A percentile compares a stretch with the other conserved stretches of the same genome.
These are phyloP conservation scores for Saitozyma sp. DNA, from an alignment of 768 basidiomycete genomes.

Conservation along the genomic window DNA sequence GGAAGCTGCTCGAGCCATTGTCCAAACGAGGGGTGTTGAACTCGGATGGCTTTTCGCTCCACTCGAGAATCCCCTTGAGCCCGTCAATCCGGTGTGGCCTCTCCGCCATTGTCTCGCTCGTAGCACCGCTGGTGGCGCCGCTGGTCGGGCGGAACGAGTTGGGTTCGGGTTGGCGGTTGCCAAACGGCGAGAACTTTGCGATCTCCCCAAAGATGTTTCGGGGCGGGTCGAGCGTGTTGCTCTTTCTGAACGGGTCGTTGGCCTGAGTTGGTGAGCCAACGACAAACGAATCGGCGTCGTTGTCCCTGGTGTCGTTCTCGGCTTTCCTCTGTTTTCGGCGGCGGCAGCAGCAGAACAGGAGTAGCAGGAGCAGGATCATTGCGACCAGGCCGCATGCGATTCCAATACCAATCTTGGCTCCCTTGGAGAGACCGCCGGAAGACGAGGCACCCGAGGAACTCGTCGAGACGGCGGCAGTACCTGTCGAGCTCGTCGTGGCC, in stretches of 20 bases:
- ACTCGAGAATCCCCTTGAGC: slow-evolving; percentile 47
- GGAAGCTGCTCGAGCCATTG: slow-evolving; percentile 24
- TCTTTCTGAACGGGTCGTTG: slow-evolving; percentile 36
- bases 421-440: slow-evolving; percentile 40
- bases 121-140: slow-evolving; percentile 25
- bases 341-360: slow-evolving; percentile 47
- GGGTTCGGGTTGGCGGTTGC: slow-evolving; percentile 5
- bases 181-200: slow-evolving; percentile 32
- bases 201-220: slow-evolving; percentile 42
- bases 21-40: slow-evolving; percentile 19
- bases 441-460: slow-evolving; percentile 8
- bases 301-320: slow-evolving; percentile 21
- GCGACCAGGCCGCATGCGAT: slow-evolving; percentile 45
- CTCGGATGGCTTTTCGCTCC: slow-evolving; percentile 22
- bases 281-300: slow-evolving; percentile 46
- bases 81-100: slow-evolving; percentile 43
- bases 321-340: slow-evolving; percentile 27
- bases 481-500: slow-evolving; percentile 18
- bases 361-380: slow-evolving; percentile 34
- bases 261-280: slow-evolving; percentile 37
- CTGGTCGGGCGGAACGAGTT: slow-evolving; percentile 8
- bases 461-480: slow-evolving; percentile 23
- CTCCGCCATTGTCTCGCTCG: slow-evolving; percentile 15
- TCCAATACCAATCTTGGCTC: slow-evolving; percentile 49
- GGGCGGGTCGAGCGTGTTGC: slow-evolving; percentile 27